Conservation (phyloP, 1,139 yeast genomes). For the Debaryomycetaceae sp. region DNA sequence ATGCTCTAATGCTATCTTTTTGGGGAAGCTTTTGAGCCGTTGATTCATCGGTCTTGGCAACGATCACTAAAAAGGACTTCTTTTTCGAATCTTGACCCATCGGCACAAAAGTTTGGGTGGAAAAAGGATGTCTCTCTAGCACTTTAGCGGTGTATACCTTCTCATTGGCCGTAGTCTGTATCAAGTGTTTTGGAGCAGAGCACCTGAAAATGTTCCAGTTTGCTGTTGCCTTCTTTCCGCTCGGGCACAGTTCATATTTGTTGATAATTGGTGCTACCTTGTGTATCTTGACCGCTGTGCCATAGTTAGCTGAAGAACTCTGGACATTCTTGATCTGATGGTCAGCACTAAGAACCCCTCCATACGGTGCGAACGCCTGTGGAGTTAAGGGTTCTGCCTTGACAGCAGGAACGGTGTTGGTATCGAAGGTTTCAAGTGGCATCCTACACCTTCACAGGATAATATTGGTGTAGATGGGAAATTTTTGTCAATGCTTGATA, state of each 20-base stretch:
- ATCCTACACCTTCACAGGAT: constrained; percentile 12
- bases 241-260: constrained; percentile 44
- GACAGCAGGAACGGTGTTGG: constrained; percentile 19
- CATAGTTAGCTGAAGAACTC: constrained; percentile 71
- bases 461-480: not conserved
- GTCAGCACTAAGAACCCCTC: constrained; percentile 47
- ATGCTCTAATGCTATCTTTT: constrained; percentile 57
- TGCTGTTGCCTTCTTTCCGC: constrained; percentile 48
- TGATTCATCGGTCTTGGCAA: constrained; percentile 53
- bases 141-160: constrained; percentile 58
- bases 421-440: constrained; percentile 41
- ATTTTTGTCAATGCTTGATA: not conserved
- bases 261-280: constrained; percentile 68
- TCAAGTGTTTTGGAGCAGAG: constrained; percentile 64
- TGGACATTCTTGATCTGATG: constrained; percentile 32
- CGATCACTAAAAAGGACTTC: constrained; percentile 72
- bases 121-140: constrained; percentile 82
- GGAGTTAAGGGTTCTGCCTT: constrained; percentile 40
- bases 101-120: constrained; percentile 90
- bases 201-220: constrained; percentile 86
- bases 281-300: constrained; percentile 81
- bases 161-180: constrained; percentile 22
- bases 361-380: constrained; percentile 38
- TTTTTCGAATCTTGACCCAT: constrained; percentile 60
- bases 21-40: constrained; percentile 55